These are phyloP conservation scores for Cladosporium velox DNA, from an alignment of 2,329 filamentous ascomycete genomes.

Conservation along the genomic window DNA sequence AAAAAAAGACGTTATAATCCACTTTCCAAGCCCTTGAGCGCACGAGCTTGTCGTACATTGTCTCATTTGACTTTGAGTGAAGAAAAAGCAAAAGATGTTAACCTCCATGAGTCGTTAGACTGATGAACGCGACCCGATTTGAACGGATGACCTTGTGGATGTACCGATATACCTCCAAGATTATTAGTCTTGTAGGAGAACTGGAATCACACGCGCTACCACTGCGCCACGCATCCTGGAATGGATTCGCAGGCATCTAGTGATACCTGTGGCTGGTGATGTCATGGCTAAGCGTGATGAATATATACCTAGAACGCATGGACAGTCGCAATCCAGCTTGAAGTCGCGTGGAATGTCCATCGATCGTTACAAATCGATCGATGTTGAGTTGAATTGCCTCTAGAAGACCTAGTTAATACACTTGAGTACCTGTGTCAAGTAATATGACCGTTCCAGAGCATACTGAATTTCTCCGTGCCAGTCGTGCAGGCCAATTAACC, in stretches of 20 bases:
- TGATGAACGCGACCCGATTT: constrained; percentile 12
- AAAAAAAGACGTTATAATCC: neutral
- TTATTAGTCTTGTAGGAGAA: neutral
- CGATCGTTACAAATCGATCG: too few species aligned
- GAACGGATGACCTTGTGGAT: constrained; percentile 13
- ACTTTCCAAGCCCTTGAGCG: neutral
- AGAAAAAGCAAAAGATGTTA: neutral
- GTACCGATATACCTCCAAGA: neutral
- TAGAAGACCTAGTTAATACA: too few species aligned
- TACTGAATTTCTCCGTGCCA: too few species aligned
- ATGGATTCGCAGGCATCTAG: neutral
- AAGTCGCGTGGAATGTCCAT: too few species aligned
- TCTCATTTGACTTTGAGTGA: neutral
- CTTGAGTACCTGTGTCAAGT: too few species aligned
- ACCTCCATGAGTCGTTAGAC: constrained; percentile 8
- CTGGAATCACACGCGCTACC: constrained; percentile 13
- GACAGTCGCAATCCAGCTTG: too few species aligned
- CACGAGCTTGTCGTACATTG: neutral
- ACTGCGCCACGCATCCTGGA: constrained; percentile 5
- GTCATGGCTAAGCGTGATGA: neutral
- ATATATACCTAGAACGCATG: too few species aligned
- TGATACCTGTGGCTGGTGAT: constrained; percentile 3
- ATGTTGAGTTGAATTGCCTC: too few species aligned
- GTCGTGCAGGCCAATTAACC: too few species aligned
- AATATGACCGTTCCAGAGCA: too few species aligned